phyloP scores from a whole-genome alignment of 73 alveolate species.

The Paramecium primaurelia region DNA sequence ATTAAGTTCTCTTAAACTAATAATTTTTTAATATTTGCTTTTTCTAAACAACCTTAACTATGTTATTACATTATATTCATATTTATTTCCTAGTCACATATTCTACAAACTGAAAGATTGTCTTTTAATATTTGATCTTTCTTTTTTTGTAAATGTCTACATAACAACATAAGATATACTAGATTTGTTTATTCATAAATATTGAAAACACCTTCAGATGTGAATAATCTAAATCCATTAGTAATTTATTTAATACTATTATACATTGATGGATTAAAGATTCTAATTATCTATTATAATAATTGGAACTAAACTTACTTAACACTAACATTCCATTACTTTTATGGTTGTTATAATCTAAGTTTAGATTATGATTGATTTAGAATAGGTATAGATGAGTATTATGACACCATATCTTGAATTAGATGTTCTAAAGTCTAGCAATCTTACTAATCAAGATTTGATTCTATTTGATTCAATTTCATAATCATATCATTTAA shows the following conservation, averaged over 20 bases:
- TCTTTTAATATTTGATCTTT: background rate
- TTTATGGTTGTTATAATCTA: background rate
- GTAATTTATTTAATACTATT: background rate
- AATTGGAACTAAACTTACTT: background rate
- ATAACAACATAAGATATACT: background rate
- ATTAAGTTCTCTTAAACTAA: conserved; percentile 12
- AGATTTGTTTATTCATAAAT: background rate
- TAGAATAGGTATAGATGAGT: background rate
- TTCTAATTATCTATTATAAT: background rate
- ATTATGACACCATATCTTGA: background rate
- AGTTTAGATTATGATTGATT: background rate
- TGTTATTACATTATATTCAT: conserved; percentile 5
- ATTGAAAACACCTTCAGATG: background rate
- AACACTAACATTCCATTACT: background rate
- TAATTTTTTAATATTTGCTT: conserved; percentile 41
- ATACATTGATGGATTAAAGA: background rate
- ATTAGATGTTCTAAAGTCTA: background rate
- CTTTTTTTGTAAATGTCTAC: background rate
- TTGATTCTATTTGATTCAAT: background rate
- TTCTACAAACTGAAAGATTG: conserved; percentile 30
- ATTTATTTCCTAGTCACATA: background rate
- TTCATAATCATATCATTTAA: background rate
- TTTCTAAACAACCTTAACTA: conserved; percentile 49
- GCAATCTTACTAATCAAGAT: background rate
- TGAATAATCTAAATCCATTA: background rate